Percentiles rank a stretch among this genome's conserved stretches.
Conservation (phyloP, 805 yeast species). For the Candida jianshihensis region DNA sequence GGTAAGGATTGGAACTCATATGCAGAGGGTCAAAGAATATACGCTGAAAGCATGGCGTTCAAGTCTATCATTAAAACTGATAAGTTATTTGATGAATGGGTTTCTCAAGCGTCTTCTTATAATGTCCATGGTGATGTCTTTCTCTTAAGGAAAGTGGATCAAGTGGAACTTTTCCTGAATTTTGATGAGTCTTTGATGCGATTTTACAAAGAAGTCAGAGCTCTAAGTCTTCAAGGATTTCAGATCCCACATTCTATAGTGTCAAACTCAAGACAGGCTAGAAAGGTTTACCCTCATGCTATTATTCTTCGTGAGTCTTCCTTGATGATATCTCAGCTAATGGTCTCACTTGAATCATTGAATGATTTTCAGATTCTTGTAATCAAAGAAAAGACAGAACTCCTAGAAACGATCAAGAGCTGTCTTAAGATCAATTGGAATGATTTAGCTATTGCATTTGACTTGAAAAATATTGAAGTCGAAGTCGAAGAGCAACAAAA, state of each 20-base stretch:
- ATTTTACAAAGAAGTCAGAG: slow-evolving; percentile 47
- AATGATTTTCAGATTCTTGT: slow-evolving; percentile 38
- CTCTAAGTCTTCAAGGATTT: slow-evolving; percentile 41
- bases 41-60: slow-evolving; percentile 40
- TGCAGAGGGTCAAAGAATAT: slow-evolving; percentile 61
- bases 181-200: slow-evolving; percentile 39
- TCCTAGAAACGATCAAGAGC: slow-evolving; percentile 27
- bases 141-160: slow-evolving; percentile 24
- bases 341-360: slow-evolving; percentile 27
- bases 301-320: slow-evolving; percentile 46
- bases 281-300: slow-evolving; percentile 51
- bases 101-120: slow-evolving; percentile 21
- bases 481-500: slow-evolving; percentile 26
- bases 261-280: slow-evolving; percentile 41
- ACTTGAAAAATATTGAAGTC: slow-evolving; percentile 30
- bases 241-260: slow-evolving; percentile 49
- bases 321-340: slow-evolving; percentile 29
- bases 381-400: slow-evolving; percentile 23
- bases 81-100: slow-evolving; percentile 43
- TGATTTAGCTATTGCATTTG: slow-evolving; percentile 40
- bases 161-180: slow-evolving; percentile 36
- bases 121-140: slow-evolving; percentile 32
- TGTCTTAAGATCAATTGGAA: slow-evolving; percentile 47
- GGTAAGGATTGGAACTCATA: slow-evolving; percentile 57
- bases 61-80: slow-evolving; percentile 39